phyloP scores from a whole-genome alignment of 257 asterid species.

The Dorcoceras hygrometricum region DNA sequence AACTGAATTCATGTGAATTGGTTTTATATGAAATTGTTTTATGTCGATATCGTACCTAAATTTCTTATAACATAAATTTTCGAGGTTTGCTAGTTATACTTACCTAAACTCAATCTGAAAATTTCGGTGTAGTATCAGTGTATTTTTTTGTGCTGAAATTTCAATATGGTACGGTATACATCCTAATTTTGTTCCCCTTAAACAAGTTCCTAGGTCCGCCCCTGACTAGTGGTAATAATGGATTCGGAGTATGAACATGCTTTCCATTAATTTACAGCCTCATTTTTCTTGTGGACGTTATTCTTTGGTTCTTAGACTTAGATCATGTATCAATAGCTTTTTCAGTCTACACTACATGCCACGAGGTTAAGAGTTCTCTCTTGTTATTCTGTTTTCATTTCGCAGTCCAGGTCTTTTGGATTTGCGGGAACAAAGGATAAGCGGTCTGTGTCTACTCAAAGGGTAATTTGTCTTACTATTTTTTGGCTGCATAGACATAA shows the following conservation, averaged over 20 bases:
- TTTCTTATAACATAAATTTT: too few species aligned
- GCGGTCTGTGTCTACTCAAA: slow-evolving; percentile 85
- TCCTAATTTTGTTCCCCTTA: too few species aligned
- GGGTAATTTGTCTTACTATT: slow-evolving; percentile 47
- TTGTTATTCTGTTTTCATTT: slow-evolving; percentile 16
- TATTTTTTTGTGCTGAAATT: too few species aligned
- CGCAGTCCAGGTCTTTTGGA: slow-evolving; percentile 90
- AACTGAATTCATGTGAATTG: too few species aligned
- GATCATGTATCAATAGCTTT: slow-evolving; percentile 9
- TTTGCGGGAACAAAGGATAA: slow-evolving; percentile 98
- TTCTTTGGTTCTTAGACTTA: slow-evolving; percentile 8
- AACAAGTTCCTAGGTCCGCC: too few species aligned
- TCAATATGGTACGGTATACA: too few species aligned
- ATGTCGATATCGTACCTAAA: too few species aligned
- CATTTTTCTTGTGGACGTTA: background rate
- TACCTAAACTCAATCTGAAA: too few species aligned
- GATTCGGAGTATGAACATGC: slow-evolving; percentile 17
- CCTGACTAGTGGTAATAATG: slow-evolving; percentile 2
- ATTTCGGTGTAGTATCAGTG: too few species aligned
- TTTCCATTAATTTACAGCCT: slow-evolving; percentile 22
- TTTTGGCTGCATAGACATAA: slow-evolving; percentile 10
- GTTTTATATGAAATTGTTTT: too few species aligned
- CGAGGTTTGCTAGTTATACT: too few species aligned
- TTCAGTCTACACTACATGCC: slow-evolving; percentile 15
- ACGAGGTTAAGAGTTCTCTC: slow-evolving; percentile 25